Base-by-base conservation (phyloP, 2,329 filamentous ascomycete genomes). In the Trichocomaceae sp. region DNA sequence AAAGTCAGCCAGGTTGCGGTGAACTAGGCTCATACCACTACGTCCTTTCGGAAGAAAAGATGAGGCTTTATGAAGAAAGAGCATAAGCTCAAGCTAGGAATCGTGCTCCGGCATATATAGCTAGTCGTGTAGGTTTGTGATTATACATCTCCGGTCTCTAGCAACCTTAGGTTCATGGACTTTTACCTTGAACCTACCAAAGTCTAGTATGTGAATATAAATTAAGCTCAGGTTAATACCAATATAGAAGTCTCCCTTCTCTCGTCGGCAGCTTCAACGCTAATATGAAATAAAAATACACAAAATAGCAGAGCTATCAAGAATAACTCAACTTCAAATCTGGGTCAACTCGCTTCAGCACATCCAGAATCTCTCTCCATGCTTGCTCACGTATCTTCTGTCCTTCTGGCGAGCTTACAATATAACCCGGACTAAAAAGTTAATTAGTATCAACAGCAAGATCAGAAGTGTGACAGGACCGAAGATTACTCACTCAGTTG, bases 1-100 rank as follows among this genome's bases (percentile, higher is more conserved):
- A 69, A 69, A 45, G 67, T 76, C 54, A 70, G 73, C 58, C 66
- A 70, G 62, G 69, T 73, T 46, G 52, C 65, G 47, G 58, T 62
- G 37, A 62, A 57, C 19, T 66, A 53, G 59, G 26, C 13, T 23
- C 2, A 6, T 29, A 15, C 8, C 23, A 9, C n/a, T 22, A 44
- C 19, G 17, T 45, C 35, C 41, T 5, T 31, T 26, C 7, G 5
- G 8, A 29, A 29, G 26, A 29, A 29, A 29, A 6, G 26, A 29
- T 29, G 10, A 8, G 7, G 23, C 4, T 26, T 26, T 26, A 26
- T 26, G 7, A 7, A 7, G 23, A 26, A 26, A 26, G 23, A 26
- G 23, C 23, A 26, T 26, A n/a, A n/a, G n/a, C n/a, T n/a, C n/a
- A n/a, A n/a, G 23, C 23, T 26, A 26, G 4, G 23, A 7, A 26